These are phyloP conservation scores for Funneliformis caledonium DNA, from an alignment of 371 early-diverging fungal genomes.

Conservation along the genomic window DNA sequence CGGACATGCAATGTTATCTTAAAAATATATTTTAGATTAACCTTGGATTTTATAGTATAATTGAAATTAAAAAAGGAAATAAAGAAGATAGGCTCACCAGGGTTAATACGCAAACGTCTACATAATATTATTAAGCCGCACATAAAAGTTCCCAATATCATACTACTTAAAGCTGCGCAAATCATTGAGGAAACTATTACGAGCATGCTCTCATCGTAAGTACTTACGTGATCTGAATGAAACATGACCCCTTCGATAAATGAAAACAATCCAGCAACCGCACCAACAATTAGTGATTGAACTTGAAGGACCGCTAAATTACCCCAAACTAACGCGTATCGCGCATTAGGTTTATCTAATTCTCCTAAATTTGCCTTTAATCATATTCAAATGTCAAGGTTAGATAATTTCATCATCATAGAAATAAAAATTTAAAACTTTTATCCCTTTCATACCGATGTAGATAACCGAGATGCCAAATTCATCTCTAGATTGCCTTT, in stretches of 20 bases:
- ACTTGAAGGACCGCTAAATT: slow-evolving; percentile 72
- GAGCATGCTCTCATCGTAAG: slow-evolving; percentile 60
- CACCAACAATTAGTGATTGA: slow-evolving; percentile 72
- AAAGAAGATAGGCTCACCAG: slow-evolving; percentile 60
- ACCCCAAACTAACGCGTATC: slow-evolving; percentile 62
- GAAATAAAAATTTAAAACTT: neutral
- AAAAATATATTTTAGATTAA: slow-evolving; percentile 11
- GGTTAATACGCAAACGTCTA: slow-evolving; percentile 69
- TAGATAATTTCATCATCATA: neutral
- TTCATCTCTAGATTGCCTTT: slow-evolving; percentile 93
- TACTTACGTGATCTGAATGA: slow-evolving; percentile 53
- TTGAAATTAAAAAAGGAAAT: neutral
- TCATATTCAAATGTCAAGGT: slow-evolving; percentile 8
- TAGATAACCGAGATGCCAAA: slow-evolving; percentile 80
- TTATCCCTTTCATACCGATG: slow-evolving; percentile 57
- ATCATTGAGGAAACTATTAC: slow-evolving; percentile 72
- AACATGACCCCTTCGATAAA: slow-evolving; percentile 64
- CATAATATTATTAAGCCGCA: slow-evolving; percentile 68
- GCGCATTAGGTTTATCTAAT: slow-evolving; percentile 55
- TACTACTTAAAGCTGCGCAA: slow-evolving; percentile 72
- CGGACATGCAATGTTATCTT: slow-evolving; percentile 71
- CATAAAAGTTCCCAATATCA: slow-evolving; percentile 75
- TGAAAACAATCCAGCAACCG: slow-evolving; percentile 69
- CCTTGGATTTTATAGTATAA: neutral
- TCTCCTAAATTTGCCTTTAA: slow-evolving; percentile 69